Evolutionary conservation across 2,329 filamentous ascomycete genomes (phyloP), one percentile per base, ranked within the genome.

Genomic region (Phialemonium atrogriseum): DNA sequence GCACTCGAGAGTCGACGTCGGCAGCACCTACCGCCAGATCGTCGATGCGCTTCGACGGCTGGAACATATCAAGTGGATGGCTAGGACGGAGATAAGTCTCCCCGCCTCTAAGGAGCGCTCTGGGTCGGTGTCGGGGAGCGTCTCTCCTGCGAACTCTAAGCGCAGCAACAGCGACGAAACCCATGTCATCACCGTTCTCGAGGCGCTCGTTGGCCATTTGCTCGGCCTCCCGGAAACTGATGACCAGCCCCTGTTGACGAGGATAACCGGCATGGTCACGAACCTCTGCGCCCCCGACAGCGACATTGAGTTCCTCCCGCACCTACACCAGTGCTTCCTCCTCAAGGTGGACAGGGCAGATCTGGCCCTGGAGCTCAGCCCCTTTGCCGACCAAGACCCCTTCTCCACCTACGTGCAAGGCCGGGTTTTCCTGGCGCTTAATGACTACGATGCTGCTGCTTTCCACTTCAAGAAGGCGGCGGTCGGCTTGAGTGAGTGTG

Each of bases 351-450:
- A 73, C 33, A 63, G 76, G 35, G 60, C 73, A 4, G 77, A 80
- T 46, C 54, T 81, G 12, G 73, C 77, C 10, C 45, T 69, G 18
- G 69, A 77, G 39, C 64, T 80, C 16, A 56, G 58, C 10, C 62
- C 69, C 1, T 80, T 78, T 46, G 66, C 67, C 39, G 61, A 64
- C 13, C 64, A 69, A 31, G 70, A 71, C 31, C 61, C 69, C 41
- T 87, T 70, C 66, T 78, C 61, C 63, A 83, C 68, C 44, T 98
- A 98, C 50, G 71, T 96, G 5, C 85, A 88, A 54, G 91, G 84
- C 3, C 79, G 91, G 18, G 69, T 94, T 29, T 72, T 76, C 42
- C 64, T 96, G 20, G 76, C 79, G 5, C 71, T 80, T 40, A 80
- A 80, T 33, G 81, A 94, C 48, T 79, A 79, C 51, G 72, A 75